Percentiles rank a stretch among this genome's conserved stretches.
These are phyloP conservation scores for Podila epicladia DNA, from an alignment of 192 early-diverging fungal species.

Conservation along the genomic window DNA sequence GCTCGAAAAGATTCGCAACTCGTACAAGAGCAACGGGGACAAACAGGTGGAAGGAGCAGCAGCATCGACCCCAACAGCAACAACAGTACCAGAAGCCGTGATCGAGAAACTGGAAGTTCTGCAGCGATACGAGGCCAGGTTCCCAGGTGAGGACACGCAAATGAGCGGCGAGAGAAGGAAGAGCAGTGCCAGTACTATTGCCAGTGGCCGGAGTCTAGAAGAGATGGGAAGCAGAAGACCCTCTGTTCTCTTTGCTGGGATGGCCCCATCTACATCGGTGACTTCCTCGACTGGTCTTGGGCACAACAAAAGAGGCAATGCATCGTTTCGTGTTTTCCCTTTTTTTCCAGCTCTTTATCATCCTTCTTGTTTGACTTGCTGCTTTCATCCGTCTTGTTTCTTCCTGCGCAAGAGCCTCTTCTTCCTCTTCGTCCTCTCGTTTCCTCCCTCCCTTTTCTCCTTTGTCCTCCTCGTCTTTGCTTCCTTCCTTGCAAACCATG, in stretches of 20 bases:
- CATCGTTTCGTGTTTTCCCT: no score
- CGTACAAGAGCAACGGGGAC: background rate
- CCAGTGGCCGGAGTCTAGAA: no score
- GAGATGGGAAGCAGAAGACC: no score
- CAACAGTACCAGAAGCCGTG: conserved; percentile 21
- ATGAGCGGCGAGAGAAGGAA: conserved; percentile 1
- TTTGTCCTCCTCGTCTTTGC: no score
- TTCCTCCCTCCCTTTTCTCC: background rate
- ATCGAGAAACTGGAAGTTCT: conserved; percentile 47
- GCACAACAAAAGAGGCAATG: background rate
- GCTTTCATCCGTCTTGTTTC: background rate
- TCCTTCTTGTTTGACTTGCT: no score
- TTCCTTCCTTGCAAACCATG: background rate
- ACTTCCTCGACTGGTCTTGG: background rate
- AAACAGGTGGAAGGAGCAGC: conserved; percentile 1
- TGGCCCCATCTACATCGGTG: no score
- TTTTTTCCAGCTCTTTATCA: background rate
- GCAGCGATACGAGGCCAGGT: conserved; percentile 48
- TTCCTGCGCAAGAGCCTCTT: background rate
- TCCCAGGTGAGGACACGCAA: conserved; percentile 50
- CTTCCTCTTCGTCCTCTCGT: no score
- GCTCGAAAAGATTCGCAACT: conserved; percentile 12
- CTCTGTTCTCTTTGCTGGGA: no score
- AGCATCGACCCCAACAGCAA: conserved; percentile 1
- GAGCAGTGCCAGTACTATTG: background rate